A percentile compares a stretch with the other conserved stretches of the same genome.
phyloP scores from a whole-genome alignment of 1,284 basidiomycete species.

The Ganoderma resinaceum region DNA sequence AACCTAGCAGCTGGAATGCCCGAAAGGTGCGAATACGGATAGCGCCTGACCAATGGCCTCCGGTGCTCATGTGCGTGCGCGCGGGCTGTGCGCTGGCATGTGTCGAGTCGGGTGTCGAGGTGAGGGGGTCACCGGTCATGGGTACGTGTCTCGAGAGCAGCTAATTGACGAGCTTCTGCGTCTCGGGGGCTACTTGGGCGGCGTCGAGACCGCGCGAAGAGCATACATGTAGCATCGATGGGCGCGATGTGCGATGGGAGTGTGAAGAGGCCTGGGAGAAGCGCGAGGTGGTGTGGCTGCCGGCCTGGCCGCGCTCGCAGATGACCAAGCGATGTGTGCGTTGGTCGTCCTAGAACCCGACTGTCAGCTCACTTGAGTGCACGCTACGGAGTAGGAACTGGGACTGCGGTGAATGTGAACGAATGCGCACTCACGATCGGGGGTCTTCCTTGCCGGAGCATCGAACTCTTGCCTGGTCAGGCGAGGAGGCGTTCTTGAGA shows the following conservation, averaged over 20 bases:
- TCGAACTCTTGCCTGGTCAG: background rate
- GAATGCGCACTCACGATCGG: background rate
- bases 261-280: background rate
- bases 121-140: background rate
- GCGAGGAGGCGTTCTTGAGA: background rate
- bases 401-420: background rate
- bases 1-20: slow-evolving; percentile 11
- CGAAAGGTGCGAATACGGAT: background rate
- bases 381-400: background rate
- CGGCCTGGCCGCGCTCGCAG: background rate
- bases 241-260: background rate
- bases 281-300: background rate
- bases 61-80: background rate
- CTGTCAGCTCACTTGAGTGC: background rate
- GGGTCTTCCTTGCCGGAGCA: background rate
- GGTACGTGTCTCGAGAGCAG: slow-evolving; percentile 1
- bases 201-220: slow-evolving; percentile 1
- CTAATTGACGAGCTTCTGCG: background rate
- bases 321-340: background rate
- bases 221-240: background rate
- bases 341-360: background rate
- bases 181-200: background rate
- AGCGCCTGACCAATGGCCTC: background rate
- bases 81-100: background rate
- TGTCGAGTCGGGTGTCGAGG: slow-evolving; percentile 3